Percentiles rank a stretch among this genome's conserved stretches.
These are phyloP conservation scores for Phanerodontia chrysosporium DNA, from an alignment of 768 basidiomycete genomes.

Conservation along the genomic window DNA sequence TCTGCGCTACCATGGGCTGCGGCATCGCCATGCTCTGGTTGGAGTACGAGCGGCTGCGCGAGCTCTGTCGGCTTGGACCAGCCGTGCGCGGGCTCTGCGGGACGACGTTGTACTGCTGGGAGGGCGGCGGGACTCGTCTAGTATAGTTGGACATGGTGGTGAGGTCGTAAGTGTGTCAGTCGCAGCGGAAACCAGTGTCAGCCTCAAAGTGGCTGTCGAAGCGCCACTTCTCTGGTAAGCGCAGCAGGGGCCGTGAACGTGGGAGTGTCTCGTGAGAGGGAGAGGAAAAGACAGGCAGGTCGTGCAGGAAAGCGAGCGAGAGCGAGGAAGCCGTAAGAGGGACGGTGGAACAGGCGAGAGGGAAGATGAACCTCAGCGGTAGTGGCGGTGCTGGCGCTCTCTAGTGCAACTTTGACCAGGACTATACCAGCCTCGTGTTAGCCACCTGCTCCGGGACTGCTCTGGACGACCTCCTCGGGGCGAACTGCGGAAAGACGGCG, in stretches of 20 bases:
- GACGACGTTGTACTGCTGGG: slow-evolving; percentile 61
- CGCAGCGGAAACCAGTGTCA: slow-evolving; percentile 4
- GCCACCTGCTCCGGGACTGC: background rate
- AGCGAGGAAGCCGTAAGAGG: background rate
- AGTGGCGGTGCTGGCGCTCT: background rate
- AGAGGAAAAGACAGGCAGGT: background rate
- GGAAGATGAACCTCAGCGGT: background rate
- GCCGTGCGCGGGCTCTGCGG: slow-evolving; percentile 54
- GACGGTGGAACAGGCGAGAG: background rate
- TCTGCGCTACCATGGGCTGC: background rate
- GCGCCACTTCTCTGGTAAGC: background rate
- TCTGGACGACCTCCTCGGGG: background rate
- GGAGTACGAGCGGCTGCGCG: slow-evolving; percentile 11
- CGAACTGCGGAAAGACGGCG: background rate
- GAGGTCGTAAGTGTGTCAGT: background rate
- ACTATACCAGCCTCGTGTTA: background rate
- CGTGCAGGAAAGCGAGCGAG: background rate
- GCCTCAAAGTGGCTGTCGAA: background rate
- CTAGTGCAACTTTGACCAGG: background rate
- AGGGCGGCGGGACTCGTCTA: slow-evolving; percentile 38
- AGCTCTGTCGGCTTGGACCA: slow-evolving; percentile 27
- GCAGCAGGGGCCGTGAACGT: background rate
- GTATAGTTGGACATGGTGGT: slow-evolving; percentile 30
- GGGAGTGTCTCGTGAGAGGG: background rate
- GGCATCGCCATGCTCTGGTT: slow-evolving; percentile 12